phyloP scores from a whole-genome alignment of 352 stramenopile species.

The Pythium chondricola region DNA sequence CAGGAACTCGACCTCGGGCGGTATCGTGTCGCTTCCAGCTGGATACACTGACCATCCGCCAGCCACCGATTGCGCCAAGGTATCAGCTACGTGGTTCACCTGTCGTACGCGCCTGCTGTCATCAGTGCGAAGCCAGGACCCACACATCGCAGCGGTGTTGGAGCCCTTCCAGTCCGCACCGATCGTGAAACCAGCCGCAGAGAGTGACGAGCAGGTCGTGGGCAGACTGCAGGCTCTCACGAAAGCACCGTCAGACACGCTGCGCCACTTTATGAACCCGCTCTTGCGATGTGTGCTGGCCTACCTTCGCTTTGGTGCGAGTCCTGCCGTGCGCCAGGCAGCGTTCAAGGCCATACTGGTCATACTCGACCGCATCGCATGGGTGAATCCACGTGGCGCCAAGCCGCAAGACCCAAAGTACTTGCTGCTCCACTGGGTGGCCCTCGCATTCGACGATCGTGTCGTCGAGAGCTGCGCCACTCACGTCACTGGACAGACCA shows the following conservation, averaged over 20 bases:
- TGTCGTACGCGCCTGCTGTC: constrained; percentile 42
- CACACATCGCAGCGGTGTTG: constrained; percentile 32
- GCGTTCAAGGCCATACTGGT: constrained; percentile 48
- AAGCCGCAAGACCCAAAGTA: constrained; percentile 34
- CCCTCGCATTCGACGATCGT: constrained; percentile 51
- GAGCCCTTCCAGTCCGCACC: constrained; percentile 35
- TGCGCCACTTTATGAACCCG: constrained; percentile 52
- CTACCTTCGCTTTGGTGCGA: constrained; percentile 36
- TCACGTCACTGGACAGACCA: neutral
- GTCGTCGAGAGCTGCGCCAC: constrained; percentile 12
- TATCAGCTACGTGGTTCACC: constrained; percentile 31
- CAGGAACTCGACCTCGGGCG: constrained; percentile 20
- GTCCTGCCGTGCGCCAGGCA: constrained; percentile 33
- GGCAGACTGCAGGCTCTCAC: constrained; percentile 26
- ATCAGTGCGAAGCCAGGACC: constrained; percentile 56
- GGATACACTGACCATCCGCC: constrained; percentile 32
- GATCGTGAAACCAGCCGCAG: neutral
- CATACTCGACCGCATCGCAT: constrained; percentile 54
- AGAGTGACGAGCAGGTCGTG: constrained; percentile 25
- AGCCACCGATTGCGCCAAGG: constrained; percentile 9
- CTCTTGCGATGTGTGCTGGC: constrained; percentile 40
- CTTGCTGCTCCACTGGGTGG: constrained; percentile 46
- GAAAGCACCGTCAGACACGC: constrained; percentile 23
- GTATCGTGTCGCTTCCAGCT: constrained; percentile 25
- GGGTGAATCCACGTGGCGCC: constrained; percentile 29